Base-by-base conservation (phyloP, 305 asterid genomes). In the Fraxinus ornus region DNA sequence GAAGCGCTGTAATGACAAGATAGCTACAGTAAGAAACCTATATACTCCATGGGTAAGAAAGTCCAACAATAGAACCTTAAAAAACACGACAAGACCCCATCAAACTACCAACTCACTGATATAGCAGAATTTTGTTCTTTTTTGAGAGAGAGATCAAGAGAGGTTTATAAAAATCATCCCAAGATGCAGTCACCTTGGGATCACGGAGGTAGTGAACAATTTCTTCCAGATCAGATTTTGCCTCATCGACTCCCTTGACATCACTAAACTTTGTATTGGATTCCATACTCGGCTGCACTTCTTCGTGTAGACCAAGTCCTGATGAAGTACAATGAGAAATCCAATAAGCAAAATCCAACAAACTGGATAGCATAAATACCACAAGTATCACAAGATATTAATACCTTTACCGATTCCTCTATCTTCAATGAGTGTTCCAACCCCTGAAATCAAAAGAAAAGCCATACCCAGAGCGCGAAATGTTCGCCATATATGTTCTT, bases 331-430 rank as follows among this genome's bases (percentile, higher is more conserved):
- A 55, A 82, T 24, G 66, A 88, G 49, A 68, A 83, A 37, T 41
- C 28, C 49, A n/a, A 24, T 39, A 44, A 79, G 75, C 52, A 78
- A 21, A 33, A 83, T 62, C 49, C 77, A 78, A 81, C 36, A 47
- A 76, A 21, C n/a, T 17, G 28, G 47, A 78, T 12, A 80, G 62
- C 75, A 81, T 39, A 19, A 57, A 35, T 44, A 52, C 81, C 60
- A 24, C 78, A 41, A 76, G 72, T 8, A 39, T n/a, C 24, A 33
- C 75, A 77, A 26, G 41, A 77, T 66, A 33, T 74, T 28, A 80
- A 52, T 90, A 96, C 99, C 98, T 96, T 94, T 96, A 79, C 94
- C 92, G 52, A 96, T 94, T 86, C 98, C 99, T 88, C 92, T 91
- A 83, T 93, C 98, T 90, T 94, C 98, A 82, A 94, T 92, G 73